Evolutionary conservation across 169 alveolate genomes (phyloP), one percentile per base, ranked within the genome.

Genomic region (Eimeria praecox): DNA sequence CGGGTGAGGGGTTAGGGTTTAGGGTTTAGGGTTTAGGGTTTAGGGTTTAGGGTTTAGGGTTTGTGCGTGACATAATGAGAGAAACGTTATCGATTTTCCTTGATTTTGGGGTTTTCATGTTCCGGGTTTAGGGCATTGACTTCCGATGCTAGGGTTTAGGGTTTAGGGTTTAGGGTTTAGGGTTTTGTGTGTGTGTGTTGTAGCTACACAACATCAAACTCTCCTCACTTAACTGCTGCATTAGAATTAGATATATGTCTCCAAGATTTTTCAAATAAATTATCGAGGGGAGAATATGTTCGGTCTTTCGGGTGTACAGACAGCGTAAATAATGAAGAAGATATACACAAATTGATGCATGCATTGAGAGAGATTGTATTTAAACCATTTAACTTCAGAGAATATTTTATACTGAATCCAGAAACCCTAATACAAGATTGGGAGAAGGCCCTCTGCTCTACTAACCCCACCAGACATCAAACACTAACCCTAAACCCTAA

Each of bases 191-290:
- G 42, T 46, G 6, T 10, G 3, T n/a, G 24, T 78, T 75, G 92
- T 78, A 94, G 96, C 83, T 85, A 85, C 27, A 83, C 96, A 88
- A 96, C 97, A 94, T 96, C 92, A 52, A 98, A 97, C 82, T 92
- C 98, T 40, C 99, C 99, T n/a, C 98, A 98, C 94, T 95, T 98
- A 78, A 94, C 96, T 20, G 97, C 98, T 16, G 99, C 99, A 52
- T 97, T 96, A 46, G 98, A 96, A 59, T 94, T 99, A 38, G 99
- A 99, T 95, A 77, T 94, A 66, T 97, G 95, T 14, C 82, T 98
- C 42, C 96, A 90, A 52, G 97, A 97, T 59, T 98, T 98, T 86
- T 97, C 99, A 42, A 97, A 78, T 94, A 94, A 96, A 10, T 73
- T 98, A 71, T 97, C 33, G 85, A 89, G 94, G 90, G 98, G 95